Base-by-base conservation (phyloP, 2,329 filamentous ascomycete species). In the Nigrospora oryzae region DNA sequence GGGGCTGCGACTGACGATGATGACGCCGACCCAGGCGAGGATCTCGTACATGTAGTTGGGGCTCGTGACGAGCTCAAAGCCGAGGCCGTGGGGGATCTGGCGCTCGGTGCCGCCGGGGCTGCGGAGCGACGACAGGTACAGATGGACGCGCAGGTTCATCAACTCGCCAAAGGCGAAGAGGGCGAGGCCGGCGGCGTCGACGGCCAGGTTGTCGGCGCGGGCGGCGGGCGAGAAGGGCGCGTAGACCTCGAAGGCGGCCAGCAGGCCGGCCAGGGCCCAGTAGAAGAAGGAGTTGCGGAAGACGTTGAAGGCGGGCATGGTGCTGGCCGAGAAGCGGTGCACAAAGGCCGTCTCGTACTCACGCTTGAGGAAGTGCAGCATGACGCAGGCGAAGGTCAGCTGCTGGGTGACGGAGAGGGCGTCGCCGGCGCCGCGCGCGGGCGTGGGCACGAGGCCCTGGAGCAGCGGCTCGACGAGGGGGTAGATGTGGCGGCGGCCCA, bases 31-130 rank as follows among this genome's bases (percentile, higher is more conserved):
- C 93, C 93, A 98, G 1, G 90, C 81, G 34, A 95, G 64, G 7
- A 86, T 75, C 68, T 98, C 93, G 56, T 94, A 97, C 71, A 95
- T 80, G 72, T 98, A 98, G 71, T 98, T 98, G 36, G 93, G 93
- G 70, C 90, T 95, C 12, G 93, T 98, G 43, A 98, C 91, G 33
- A 87, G 68, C 51, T 71, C 74, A 66, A 96, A 97, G 30, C 90
- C 88, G 47, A 91, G 80, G 23, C 93, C 93, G 46, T 73, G 73
- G 1, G 93, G 93, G 51, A 98, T 94, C 55, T 89, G 89, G 48
- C 91, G 79, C 63, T 94, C 89, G 1, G 86, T 91, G 52, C 84
- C 86, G 45, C 90, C 90, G 0, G 79, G 74, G 46, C 81, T 83
- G 42, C 93, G 83, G 50, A 98, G 77, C 49, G 79, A 76, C 28